These are phyloP conservation scores for Chionographis japonica DNA, from an alignment of 106 monocot genomes.

Conservation along the genomic window DNA sequence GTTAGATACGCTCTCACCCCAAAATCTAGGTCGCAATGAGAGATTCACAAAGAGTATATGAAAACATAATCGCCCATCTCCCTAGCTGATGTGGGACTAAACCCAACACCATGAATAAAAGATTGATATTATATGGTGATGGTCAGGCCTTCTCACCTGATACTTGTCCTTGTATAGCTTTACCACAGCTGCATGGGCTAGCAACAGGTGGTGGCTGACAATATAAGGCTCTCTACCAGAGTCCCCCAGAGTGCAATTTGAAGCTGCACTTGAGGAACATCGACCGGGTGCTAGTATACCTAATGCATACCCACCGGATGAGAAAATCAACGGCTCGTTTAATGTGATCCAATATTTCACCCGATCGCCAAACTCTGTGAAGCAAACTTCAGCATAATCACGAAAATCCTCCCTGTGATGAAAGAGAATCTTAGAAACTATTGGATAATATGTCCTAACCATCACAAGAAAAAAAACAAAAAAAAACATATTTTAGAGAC, in stretches of 20 bases:
- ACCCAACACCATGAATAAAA: not conserved
- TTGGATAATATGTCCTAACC: too few relatives aligned
- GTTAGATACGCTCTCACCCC: too few relatives aligned
- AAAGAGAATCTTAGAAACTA: too few relatives aligned
- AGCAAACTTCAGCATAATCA: conserved; percentile 43
- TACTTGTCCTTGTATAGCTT: conserved; percentile 55
- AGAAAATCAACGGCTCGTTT: conserved; percentile 54
- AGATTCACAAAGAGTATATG: too few relatives aligned
- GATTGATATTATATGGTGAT: not conserved
- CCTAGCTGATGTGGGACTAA: too few relatives aligned
- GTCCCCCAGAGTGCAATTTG: conserved; percentile 33
- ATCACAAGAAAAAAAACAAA: too few relatives aligned
- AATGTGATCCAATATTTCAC: conserved; percentile 80
- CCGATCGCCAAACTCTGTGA: conserved; percentile 53
- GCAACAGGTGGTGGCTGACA: conserved; percentile 38
- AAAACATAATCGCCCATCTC: too few relatives aligned
- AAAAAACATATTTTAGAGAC: too few relatives aligned
- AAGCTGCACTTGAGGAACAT: conserved; percentile 33
- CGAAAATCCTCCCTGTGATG: conserved; percentile 34
- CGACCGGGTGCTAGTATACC: conserved; percentile 51
- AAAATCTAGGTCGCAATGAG: too few relatives aligned
- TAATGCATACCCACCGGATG: conserved; percentile 19
- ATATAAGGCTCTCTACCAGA: conserved; percentile 56
- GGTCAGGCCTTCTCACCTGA: conserved; percentile 17
- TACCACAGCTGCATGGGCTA: conserved; percentile 48